Evolutionary conservation across 345 rosid species (phyloP).

Genomic region (Heritiera fomes): DNA sequence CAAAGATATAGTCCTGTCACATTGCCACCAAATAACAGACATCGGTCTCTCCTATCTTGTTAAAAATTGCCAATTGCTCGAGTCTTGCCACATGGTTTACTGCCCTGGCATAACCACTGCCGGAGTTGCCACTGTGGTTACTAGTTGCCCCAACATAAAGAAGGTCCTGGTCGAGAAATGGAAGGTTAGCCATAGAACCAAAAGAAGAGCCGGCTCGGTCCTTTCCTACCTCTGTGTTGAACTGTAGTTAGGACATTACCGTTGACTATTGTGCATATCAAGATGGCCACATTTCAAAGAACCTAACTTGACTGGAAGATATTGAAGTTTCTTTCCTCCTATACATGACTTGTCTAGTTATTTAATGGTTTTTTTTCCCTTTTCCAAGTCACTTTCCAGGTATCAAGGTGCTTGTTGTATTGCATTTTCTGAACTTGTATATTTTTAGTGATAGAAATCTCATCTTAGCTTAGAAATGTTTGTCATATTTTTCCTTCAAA

Average conservation of each 20-base stretch:
- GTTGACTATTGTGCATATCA: background rate
- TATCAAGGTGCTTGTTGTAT: too few species aligned
- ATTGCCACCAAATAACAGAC: constrained; percentile 73
- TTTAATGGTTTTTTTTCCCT: too few species aligned
- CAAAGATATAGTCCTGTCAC: constrained; percentile 76
- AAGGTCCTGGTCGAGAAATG: constrained; percentile 86
- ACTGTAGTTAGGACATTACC: constrained; percentile 39
- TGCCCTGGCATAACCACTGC: constrained; percentile 68
- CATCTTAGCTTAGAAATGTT: too few species aligned
- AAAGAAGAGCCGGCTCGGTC: constrained; percentile 71
- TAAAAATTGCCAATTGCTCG: constrained; percentile 55
- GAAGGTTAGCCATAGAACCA: constrained; percentile 82
- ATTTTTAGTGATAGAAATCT: too few species aligned
- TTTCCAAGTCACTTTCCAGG: too few species aligned
- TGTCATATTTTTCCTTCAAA: too few species aligned
- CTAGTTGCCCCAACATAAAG: constrained; percentile 75
- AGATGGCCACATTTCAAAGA: background rate
- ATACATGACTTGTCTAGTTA: too few species aligned
- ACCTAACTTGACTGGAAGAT: background rate
- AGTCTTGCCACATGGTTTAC: constrained; percentile 86
- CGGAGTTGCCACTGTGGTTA: constrained; percentile 84
- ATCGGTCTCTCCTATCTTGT: constrained; percentile 75
- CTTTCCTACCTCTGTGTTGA: constrained; percentile 74
- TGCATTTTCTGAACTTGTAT: too few species aligned
- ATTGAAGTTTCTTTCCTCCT: too few species aligned